Percentiles rank a stretch among this genome's conserved stretches.
phyloP scores from a whole-genome alignment of 768 basidiomycete genomes.

The Tulasnella sp. region DNA sequence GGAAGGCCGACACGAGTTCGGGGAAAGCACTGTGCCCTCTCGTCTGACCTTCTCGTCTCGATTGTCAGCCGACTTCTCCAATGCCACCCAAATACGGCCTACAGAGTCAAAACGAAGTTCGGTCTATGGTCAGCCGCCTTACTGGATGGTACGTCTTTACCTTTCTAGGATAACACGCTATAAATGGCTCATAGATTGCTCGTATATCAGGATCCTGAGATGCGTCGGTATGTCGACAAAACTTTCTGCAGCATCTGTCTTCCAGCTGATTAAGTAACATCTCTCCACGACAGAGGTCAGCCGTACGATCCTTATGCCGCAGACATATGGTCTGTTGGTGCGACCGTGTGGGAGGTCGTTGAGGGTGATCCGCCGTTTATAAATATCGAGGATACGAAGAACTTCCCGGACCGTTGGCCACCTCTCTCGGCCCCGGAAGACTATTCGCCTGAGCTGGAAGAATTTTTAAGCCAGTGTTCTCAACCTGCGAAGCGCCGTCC shows the following conservation, averaged over 20 bases:
- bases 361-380: conserved; percentile 64
- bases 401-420: conserved; percentile 54
- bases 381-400: conserved; percentile 38
- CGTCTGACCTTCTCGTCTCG: not conserved
- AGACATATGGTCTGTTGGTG: conserved; percentile 74
- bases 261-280: not conserved
- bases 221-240: conserved; percentile 45
- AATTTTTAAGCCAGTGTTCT: conserved; percentile 59
- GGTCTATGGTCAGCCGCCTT: conserved; percentile 16
- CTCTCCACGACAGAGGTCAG: conserved; percentile 34
- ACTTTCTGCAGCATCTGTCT: not conserved
- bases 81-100: conserved; percentile 42
- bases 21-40: not conserved
- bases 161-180: not conserved
- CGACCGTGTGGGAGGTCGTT: conserved; percentile 75
- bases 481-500: conserved; percentile 48
- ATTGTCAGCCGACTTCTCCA: conserved; percentile 65
- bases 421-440: conserved; percentile 45
- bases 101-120: conserved; percentile 4
- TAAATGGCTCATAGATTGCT: not conserved
- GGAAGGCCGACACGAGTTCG: not conserved
- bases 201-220: conserved; percentile 50
- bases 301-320: conserved; percentile 64
- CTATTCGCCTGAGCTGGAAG: conserved; percentile 59
- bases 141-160: conserved; percentile 16